These are phyloP conservation scores for Lepiota venenata DNA, from an alignment of 768 basidiomycete genomes.

Conservation along the genomic window DNA sequence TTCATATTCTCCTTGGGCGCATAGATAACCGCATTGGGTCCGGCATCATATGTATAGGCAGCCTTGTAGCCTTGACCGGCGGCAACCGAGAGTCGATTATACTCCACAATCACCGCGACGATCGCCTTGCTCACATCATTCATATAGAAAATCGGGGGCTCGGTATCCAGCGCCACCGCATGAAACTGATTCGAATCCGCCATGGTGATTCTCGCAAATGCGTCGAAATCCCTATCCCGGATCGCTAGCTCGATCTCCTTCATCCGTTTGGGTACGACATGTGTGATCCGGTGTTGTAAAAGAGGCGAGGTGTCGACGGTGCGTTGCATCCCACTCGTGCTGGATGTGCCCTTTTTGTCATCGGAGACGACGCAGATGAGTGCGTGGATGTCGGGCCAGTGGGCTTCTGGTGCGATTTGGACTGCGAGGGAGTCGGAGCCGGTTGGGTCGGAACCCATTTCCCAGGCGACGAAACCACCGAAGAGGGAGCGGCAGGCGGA, in stretches of 20 bases:
- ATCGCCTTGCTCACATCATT: constrained; percentile 97
- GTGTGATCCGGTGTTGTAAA: constrained; percentile 82
- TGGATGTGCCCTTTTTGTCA: constrained; percentile 94
- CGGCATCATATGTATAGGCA: constrained; percentile 99
- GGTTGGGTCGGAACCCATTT: constrained; percentile 60
- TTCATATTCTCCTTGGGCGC: constrained; percentile 72
- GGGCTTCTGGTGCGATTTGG: constrained; percentile 75
- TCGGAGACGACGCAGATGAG: constrained; percentile 96
- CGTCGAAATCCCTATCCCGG: constrained; percentile 71
- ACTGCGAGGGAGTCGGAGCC: constrained; percentile 89
- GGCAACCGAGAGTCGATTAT: constrained; percentile 77
- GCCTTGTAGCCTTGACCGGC: constrained; percentile 63
- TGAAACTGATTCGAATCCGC: constrained; percentile 99
- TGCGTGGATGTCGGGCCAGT: constrained; percentile 97
- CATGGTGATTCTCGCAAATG: constrained; percentile 93
- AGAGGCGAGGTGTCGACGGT: constrained; percentile 91
- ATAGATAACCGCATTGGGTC: constrained; percentile 98
- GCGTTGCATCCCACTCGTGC: constrained; percentile 96
- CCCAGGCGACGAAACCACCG: constrained; percentile 97
- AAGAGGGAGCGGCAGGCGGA: constrained; percentile 98
- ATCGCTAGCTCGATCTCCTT: constrained; percentile 78
- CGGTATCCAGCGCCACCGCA: constrained; percentile 94
- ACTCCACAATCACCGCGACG: constrained; percentile 86
- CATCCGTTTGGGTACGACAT: constrained; percentile 91
- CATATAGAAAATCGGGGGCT: constrained; percentile 99